These are phyloP conservation scores for Fusarium brevicatenulatum DNA, from an alignment of 2,329 filamentous ascomycete genomes.

Conservation along the genomic window DNA sequence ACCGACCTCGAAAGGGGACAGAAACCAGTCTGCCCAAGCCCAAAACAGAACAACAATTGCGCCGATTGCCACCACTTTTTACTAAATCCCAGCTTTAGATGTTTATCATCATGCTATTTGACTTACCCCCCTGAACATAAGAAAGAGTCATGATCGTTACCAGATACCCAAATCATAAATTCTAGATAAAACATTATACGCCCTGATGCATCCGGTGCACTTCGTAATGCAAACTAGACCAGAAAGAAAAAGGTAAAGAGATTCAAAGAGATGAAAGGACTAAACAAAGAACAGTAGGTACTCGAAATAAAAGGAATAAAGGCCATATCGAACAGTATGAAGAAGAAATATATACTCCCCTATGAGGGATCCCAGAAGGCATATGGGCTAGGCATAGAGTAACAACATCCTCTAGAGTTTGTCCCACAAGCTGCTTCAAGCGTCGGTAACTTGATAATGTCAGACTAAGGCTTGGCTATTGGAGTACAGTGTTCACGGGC, in stretches of 20 bases:
- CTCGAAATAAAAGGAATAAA: background rate
- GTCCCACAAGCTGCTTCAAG: background rate
- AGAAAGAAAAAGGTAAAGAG: background rate
- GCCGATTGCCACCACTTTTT: slow-evolving; percentile 18
- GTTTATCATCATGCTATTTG: slow-evolving; percentile 29
- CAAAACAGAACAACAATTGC: slow-evolving; percentile 18
- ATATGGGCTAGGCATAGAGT: background rate
- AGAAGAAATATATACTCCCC: background rate
- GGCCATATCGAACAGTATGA: background rate
- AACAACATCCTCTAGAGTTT: background rate
- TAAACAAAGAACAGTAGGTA: background rate
- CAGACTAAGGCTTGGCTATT: background rate
- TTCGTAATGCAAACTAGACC: background rate
- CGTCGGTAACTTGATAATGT: background rate
- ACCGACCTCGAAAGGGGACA: background rate
- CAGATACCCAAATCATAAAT: slow-evolving; percentile 15
- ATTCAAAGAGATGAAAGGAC: background rate
- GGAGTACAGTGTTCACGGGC: background rate
- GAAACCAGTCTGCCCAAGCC: slow-evolving; percentile 31
- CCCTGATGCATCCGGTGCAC: slow-evolving; percentile 26
- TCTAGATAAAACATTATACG: slow-evolving; percentile 23
- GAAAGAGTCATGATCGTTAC: slow-evolving; percentile 35
- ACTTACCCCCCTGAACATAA: slow-evolving; percentile 17
- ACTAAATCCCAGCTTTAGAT: slow-evolving; percentile 34
- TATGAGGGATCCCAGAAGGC: background rate